Base-by-base conservation (phyloP, 2,329 filamentous ascomycete species). In the Paramyrothecium roridum region DNA sequence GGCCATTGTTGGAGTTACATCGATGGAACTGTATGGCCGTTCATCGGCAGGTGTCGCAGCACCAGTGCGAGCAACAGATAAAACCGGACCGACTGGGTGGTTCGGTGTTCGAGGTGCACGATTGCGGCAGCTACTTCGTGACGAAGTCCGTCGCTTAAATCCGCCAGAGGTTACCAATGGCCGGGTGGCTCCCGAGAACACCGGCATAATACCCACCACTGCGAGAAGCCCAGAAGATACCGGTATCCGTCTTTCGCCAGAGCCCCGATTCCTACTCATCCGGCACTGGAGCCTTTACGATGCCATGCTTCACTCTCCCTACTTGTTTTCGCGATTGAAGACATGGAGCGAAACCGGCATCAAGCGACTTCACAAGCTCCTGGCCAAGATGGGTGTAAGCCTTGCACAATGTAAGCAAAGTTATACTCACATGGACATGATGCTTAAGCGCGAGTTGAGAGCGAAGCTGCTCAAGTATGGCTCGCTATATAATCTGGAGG, bases 361-460 rank as follows among this genome's bases (percentile, higher is more conserved):
- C 53, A 96, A 96, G 70, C 85, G 93, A 52, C 78, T 99, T 20
- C 91, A 97, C 72, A 98, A 98, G 69, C 82, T 99, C 1, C 81
- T 99, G 3, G 95, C 95, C 47, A 99, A 98, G 73, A 99, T 99
- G 93, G 95, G 95, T 33, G 90, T 99, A 54, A 96, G 91, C 66
- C 78, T 98, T 40, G 89, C 88, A 6, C 93, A 99, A 74, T 96
- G 93, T 74, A 93, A 91, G 65, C 95, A 98, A 72, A 93, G 87
- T 68, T 99, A 98, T 69, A 91, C 92, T 0, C 95, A 99, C 71
- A 98, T 99, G 93, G 93, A 98, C 73, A 96, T 97, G 86, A 88
- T 96, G 72, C 78, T 99, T 34, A 99, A 98, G 74, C 87, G 91
- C 6, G 90, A 91, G 30, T 76, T 98, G 30, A 86, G 93, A 46